A percentile compares a stretch with the other conserved stretches of the same genome.
phyloP scores from a whole-genome alignment of 345 rosid genomes.

The Hibiscus tridactylites region DNA sequence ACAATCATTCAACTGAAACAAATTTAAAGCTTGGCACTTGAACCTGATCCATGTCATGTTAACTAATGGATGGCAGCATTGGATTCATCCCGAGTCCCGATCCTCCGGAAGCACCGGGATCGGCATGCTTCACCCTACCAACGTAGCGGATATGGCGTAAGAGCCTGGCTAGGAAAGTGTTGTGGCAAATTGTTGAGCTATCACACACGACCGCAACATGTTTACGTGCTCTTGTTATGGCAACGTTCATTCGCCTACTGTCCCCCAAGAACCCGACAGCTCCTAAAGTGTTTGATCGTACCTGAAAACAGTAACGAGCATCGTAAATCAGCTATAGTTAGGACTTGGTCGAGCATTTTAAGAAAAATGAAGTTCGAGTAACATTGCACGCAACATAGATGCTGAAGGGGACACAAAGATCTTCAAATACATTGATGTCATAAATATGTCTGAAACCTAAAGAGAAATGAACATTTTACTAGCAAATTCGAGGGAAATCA shows the following conservation, averaged over 20 bases:
- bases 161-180: slow-evolving; percentile 82
- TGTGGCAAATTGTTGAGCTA: slow-evolving; percentile 91
- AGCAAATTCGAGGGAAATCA: neutral
- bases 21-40: neutral
- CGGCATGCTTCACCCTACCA: slow-evolving; percentile 86
- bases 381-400: neutral
- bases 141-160: slow-evolving; percentile 78
- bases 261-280: slow-evolving; percentile 92
- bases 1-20: slow-evolving; percentile 6
- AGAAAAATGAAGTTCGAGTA: neutral
- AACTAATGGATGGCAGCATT: slow-evolving; percentile 73
- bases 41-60: slow-evolving; percentile 12
- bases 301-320: neutral
- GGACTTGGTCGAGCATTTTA: neutral
- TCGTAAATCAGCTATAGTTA: neutral
- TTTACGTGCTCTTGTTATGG: slow-evolving; percentile 79
- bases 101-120: slow-evolving; percentile 69
- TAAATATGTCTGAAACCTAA: neutral
- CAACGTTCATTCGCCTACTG: slow-evolving; percentile 85
- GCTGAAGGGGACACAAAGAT: neutral
- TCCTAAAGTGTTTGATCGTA: slow-evolving; percentile 5
- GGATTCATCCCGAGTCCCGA: slow-evolving; percentile 90
- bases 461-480: neutral
- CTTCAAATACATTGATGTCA: neutral
- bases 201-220: slow-evolving; percentile 91